Evolutionary conservation across 2,329 filamentous ascomycete genomes (phyloP).

Genomic region (Coniochaeta sp.): DNA sequence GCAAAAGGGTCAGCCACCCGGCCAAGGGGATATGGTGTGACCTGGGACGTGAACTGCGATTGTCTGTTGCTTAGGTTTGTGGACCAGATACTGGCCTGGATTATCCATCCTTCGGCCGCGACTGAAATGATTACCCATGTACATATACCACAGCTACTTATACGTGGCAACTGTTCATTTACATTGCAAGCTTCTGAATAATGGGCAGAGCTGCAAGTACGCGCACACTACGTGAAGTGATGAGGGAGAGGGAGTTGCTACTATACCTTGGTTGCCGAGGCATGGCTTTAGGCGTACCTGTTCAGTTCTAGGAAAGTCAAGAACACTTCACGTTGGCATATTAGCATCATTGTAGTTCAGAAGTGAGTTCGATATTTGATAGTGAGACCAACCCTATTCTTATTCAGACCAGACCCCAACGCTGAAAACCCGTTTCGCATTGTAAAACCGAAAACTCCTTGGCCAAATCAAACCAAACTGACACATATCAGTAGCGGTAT

Average conservation of each 20-base stretch:
- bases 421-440: neutral
- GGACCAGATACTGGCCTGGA: neutral
- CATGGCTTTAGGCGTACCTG: neutral
- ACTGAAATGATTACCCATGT: neutral
- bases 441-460: neutral
- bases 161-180: neutral
- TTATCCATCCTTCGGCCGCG: neutral
- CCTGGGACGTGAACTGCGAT: neutral
- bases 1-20: slow-evolving; percentile 6
- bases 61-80: neutral
- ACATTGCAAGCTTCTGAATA: neutral
- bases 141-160: neutral
- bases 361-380: neutral
- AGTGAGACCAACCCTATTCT: slow-evolving; percentile 1
- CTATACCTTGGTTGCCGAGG: neutral
- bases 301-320: neutral
- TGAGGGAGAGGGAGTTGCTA: neutral
- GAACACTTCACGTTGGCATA: neutral
- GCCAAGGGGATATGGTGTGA: slow-evolving; percentile 12
- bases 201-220: neutral
- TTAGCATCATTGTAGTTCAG: neutral
- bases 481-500: slow-evolving; percentile 21
- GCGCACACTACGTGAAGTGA: neutral
- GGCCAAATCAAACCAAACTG: neutral
- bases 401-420: neutral